A percentile compares a stretch with the other conserved stretches of the same genome.
phyloP scores from a whole-genome alignment of 768 basidiomycete genomes.

The Pulveroboletus sp. region DNA sequence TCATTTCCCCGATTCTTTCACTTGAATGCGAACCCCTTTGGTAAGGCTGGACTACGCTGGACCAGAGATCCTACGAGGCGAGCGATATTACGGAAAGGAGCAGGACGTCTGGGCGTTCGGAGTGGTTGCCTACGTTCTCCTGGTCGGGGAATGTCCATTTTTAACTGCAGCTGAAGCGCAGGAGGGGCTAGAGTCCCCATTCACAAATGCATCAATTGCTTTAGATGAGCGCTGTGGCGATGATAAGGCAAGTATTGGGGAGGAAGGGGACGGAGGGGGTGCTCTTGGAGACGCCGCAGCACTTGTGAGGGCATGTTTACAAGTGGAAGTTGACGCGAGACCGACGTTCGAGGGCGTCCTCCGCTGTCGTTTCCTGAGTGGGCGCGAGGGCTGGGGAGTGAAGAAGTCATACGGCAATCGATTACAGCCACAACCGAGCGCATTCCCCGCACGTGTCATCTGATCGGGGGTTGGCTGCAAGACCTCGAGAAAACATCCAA shows the following conservation, averaged over 20 bases:
- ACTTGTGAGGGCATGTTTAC: constrained; percentile 81
- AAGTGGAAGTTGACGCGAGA: constrained; percentile 71
- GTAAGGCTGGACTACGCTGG: constrained; percentile 88
- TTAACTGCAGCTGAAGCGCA: constrained; percentile 89
- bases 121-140: constrained; percentile 92
- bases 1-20: background rate
- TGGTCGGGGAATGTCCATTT: constrained; percentile 91
- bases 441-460: constrained; percentile 28
- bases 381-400: constrained; percentile 70
- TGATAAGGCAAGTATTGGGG: constrained; percentile 67
- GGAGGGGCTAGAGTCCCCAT: constrained; percentile 73
- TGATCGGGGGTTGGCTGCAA: constrained; percentile 14
- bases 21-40: constrained; percentile 10
- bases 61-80: constrained; percentile 93
- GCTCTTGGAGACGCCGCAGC: constrained; percentile 80
- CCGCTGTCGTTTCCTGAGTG: constrained; percentile 77
- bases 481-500: constrained; percentile 2
- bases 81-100: constrained; percentile 92
- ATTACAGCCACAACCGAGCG: constrained; percentile 28
- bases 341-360: constrained; percentile 86
- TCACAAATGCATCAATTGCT: constrained; percentile 71
- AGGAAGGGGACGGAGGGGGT: constrained; percentile 82
- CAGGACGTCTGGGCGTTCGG: constrained; percentile 99
- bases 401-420: constrained; percentile 30
- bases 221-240: constrained; percentile 80